Evolutionary conservation across 306 rosid species (phyloP).

Genomic region (Begonia masoniana): DNA sequence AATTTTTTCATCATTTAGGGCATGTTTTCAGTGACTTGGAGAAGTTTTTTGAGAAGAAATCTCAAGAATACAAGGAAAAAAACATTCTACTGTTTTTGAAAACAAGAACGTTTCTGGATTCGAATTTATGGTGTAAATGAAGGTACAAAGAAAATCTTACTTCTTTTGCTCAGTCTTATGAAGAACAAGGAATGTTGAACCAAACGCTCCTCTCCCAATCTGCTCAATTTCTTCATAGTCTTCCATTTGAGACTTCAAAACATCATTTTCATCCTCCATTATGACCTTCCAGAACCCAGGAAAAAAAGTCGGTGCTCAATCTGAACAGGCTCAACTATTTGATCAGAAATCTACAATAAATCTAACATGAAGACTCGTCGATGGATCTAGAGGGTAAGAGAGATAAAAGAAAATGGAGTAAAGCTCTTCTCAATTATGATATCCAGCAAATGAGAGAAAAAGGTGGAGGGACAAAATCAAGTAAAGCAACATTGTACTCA

Average conservation of each 20-base stretch:
- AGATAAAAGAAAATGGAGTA: slow-evolving; percentile 18
- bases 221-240: slow-evolving; percentile 67
- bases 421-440: slow-evolving; percentile 26
- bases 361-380: slow-evolving; percentile 11
- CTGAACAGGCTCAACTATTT: slow-evolving; percentile 7
- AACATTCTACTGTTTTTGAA: too few species aligned
- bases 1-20: too few species aligned
- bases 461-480: slow-evolving; percentile 19
- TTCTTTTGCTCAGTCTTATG: slow-evolving; percentile 55
- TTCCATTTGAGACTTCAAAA: slow-evolving; percentile 50
- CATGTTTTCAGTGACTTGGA: too few species aligned
- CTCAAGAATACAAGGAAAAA: too few species aligned
- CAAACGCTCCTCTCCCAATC: slow-evolving; percentile 82
- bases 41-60: too few species aligned
- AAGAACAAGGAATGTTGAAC: slow-evolving; percentile 69
- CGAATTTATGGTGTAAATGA: too few species aligned
- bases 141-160: slow-evolving; percentile 19
- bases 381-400: slow-evolving; percentile 26
- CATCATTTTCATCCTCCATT: slow-evolving; percentile 53
- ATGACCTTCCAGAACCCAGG: slow-evolving; percentile 26
- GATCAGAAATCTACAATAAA: slow-evolving; percentile 14
- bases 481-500: slow-evolving; percentile 18
- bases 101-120: too few species aligned
- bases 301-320: slow-evolving; percentile 9
- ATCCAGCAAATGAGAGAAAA: slow-evolving; percentile 12